These are phyloP conservation scores for Lablab purpureus DNA, from an alignment of 306 rosid species.

Conservation along the genomic window DNA sequence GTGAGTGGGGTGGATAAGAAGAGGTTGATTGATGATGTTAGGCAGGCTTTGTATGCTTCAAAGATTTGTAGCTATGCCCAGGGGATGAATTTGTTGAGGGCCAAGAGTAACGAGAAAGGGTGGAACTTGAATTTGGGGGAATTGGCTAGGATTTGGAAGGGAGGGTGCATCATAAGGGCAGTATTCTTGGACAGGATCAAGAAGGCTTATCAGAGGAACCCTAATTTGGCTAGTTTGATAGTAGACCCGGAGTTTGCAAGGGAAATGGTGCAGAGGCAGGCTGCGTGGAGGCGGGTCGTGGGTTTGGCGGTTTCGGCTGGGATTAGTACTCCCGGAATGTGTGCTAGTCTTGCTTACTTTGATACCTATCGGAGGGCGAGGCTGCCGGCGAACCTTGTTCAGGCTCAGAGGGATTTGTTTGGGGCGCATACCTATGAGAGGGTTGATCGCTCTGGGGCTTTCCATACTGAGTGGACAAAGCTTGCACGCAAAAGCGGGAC, in stretches of 20 bases:
- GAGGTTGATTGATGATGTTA: conserved; percentile 86
- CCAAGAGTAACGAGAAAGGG: conserved; percentile 83
- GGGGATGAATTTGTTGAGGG: conserved; percentile 94
- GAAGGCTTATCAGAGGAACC: conserved; percentile 90
- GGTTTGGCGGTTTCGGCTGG: conserved; percentile 86
- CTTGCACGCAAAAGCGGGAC: conserved; percentile 70
- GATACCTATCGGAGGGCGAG: conserved; percentile 87
- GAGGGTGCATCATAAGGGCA: conserved; percentile 92
- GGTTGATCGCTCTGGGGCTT: conserved; percentile 81
- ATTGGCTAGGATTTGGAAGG: conserved; percentile 96
- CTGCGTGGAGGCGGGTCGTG: conserved; percentile 92
- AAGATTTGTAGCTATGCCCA: conserved; percentile 97
- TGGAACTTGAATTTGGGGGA: conserved; percentile 94
- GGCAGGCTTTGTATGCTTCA: conserved; percentile 93
- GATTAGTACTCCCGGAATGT: conserved; percentile 96
- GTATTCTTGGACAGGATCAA: conserved; percentile 95
- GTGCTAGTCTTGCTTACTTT: conserved; percentile 92
- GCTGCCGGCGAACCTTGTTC: conserved; percentile 97
- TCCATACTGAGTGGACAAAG: conserved; percentile 94
- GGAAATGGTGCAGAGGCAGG: conserved; percentile 98
- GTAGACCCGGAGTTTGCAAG: conserved; percentile 90
- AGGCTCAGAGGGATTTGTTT: conserved; percentile 94
- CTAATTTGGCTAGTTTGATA: conserved; percentile 78
- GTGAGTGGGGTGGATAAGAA: conserved; percentile 75
- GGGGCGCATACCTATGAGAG: conserved; percentile 97